phyloP scores from a whole-genome alignment of 495 filamentous ascomycete genomes.

The Podospora australis region DNA sequence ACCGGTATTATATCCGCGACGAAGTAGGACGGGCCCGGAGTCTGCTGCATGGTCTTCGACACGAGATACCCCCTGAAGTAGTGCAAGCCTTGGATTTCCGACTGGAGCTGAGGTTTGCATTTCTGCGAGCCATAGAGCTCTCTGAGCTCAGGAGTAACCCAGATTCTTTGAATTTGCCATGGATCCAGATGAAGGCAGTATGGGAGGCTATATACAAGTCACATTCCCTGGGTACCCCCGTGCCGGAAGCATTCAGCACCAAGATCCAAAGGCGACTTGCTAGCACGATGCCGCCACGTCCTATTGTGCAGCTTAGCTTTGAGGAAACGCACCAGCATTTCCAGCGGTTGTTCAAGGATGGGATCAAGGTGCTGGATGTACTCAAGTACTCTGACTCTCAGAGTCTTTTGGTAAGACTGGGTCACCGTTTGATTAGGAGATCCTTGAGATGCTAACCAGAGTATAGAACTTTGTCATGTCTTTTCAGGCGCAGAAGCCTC shows the following conservation, averaged over 20 bases:
- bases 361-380: conserved; percentile 60
- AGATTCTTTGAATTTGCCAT: conserved; percentile 38
- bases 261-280: conserved; percentile 86
- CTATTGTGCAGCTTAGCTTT: conserved; percentile 71
- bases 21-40: conserved; percentile 54
- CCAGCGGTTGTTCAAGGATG: conserved; percentile 64
- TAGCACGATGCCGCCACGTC: conserved; percentile 86
- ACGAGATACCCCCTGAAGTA: conserved; percentile 43
- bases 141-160: conserved; percentile 36
- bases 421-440: conserved; percentile 7
- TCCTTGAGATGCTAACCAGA: conserved; percentile 1
- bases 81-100: conserved; percentile 55
- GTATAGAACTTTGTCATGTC: conserved; percentile 58
- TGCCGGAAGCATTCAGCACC: conserved; percentile 74
- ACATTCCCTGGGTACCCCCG: conserved; percentile 54
- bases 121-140: conserved; percentile 49
- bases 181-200: conserved; percentile 40
- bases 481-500: conserved; percentile 71
- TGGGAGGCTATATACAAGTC: conserved; percentile 50
- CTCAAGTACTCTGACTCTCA: conserved; percentile 62
- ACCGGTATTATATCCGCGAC: conserved; percentile 48
- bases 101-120: conserved; percentile 56
- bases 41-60: conserved; percentile 44
- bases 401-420: conserved; percentile 54
- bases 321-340: conserved; percentile 66